A percentile compares a stretch with the other conserved stretches of the same genome.
Conservation (phyloP, 2,329 filamentous ascomycete genomes). For the Claviceps sp. region DNA sequence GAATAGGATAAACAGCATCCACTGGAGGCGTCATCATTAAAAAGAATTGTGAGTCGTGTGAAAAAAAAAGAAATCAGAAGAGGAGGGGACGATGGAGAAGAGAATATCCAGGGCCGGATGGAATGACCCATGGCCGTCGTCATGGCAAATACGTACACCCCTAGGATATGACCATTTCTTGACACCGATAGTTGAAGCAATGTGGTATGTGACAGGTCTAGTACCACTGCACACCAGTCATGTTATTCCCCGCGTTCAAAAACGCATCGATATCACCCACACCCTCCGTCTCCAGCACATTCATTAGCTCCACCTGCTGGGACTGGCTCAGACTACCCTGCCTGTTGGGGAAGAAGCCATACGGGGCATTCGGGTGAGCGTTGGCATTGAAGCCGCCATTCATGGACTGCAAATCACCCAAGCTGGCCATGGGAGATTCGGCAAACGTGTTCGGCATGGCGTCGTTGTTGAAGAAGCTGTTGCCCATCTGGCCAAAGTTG, state of each 20-base stretch:
- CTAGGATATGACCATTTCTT: too few species aligned
- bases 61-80: too few species aligned
- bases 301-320: constrained; percentile 75
- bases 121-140: too few species aligned
- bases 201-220: constrained; percentile 6
- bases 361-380: constrained; percentile 6
- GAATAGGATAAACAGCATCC: too few species aligned
- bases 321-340: constrained; percentile 63
- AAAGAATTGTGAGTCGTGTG: too few species aligned
- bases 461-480: constrained; percentile 27
- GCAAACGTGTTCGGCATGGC: constrained; percentile 17
- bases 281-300: constrained; percentile 58
- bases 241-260: constrained; percentile 27
- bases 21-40: too few species aligned
- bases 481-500: constrained; percentile 29
- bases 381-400: constrained; percentile 12
- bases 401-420: constrained; percentile 17
- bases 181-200: too few species aligned
- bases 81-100: too few species aligned
- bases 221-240: constrained; percentile 21
- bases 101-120: too few species aligned
- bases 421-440: constrained; percentile 16
- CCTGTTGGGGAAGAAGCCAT: constrained; percentile 31
- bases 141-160: too few species aligned
- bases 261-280: constrained; percentile 49